Evolutionary conservation across 345 rosid genomes (phyloP).

Genomic region (Mercurialis annua): DNA sequence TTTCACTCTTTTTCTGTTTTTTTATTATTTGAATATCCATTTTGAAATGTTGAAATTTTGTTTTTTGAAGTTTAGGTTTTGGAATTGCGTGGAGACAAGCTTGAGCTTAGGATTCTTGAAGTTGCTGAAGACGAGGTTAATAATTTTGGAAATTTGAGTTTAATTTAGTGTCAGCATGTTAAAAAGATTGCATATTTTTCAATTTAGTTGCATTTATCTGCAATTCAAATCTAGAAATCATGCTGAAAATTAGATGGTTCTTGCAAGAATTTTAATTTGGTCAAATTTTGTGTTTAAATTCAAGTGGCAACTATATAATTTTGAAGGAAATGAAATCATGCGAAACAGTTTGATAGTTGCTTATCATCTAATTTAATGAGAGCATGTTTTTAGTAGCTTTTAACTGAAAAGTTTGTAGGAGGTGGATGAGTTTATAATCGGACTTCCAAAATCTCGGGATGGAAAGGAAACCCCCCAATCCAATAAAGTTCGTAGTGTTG

Average conservation of each 20-base stretch:
- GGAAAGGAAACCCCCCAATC: constrained; percentile 83
- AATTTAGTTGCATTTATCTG: no score
- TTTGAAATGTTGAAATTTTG: not conserved
- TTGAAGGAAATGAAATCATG: not conserved
- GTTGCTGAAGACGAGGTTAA: constrained; percentile 67
- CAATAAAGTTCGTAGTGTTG: constrained; percentile 76
- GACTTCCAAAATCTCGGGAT: constrained; percentile 75
- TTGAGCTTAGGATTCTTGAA: constrained; percentile 57
- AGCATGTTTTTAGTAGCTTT: no score
- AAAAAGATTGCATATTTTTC: no score
- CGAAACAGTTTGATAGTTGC: not conserved
- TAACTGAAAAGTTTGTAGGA: constrained; percentile 34
- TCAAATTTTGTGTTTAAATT: no score
- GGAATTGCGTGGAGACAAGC: constrained; percentile 77
- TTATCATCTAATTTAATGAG: no score
- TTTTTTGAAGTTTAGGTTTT: constrained; percentile 53
- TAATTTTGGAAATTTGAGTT: no score
- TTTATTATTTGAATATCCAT: not conserved
- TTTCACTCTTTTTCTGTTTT: not conserved
- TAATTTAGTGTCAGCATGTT: no score
- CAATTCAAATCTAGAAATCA: no score
- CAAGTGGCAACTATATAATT: not conserved
- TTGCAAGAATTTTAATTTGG: no score
- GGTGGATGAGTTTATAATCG: constrained; percentile 79
- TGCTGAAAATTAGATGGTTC: no score